Evolutionary conservation across 2,329 filamentous ascomycete genomes (phyloP), one percentile per base, ranked within the genome.

Genomic region (Alternaria burnsii): DNA sequence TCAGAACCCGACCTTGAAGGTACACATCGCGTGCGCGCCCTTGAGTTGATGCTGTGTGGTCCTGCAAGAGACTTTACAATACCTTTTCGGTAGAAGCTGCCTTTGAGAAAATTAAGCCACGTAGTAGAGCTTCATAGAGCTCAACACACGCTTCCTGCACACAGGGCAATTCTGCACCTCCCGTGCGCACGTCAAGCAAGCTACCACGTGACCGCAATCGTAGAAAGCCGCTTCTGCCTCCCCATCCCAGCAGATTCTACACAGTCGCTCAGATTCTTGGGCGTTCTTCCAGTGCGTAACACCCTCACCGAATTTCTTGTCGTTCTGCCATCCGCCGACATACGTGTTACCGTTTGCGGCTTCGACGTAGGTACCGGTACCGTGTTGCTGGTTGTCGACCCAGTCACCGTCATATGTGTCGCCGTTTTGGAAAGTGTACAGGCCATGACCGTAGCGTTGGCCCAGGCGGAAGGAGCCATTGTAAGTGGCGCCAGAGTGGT

Each of bases 381-480:
- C 87, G 63, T 88, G 83, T 57, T 87, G 84, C 66, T 85, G 83
- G 66, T 93, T 91, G 62, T 92, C 88, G 36, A 80, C 80, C 75
- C 89, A 86, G 57, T 90, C 73, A 42, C 82, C 82, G 18, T 79
- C 77, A 68, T 84, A 88, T 59, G 90, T 85, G 53, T 88, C 88
- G 62, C 87, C 88, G 77, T 97, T 87, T 26, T 84, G 82, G 72
- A 87, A 88, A 5, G 82, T 84, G 80, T 88, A 86, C 12, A 80
- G 80, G 52, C 87, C 87, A 52, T 83, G 79, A 20, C 87, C 87
- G 40, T 86, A 82, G 55, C 84, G 84, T 54, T 82, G 76, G 46
- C 82, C 82, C 34, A 85, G 78, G 52, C 82, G 76, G 71, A 88
- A 88, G 6, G 80, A 75, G 18, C 87, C 87, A 16, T 76, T 78